A percentile compares a stretch with the other conserved stretches of the same genome.
phyloP scores from a whole-genome alignment of 2,329 filamentous ascomycete species.

The Aspergillus niger region DNA sequence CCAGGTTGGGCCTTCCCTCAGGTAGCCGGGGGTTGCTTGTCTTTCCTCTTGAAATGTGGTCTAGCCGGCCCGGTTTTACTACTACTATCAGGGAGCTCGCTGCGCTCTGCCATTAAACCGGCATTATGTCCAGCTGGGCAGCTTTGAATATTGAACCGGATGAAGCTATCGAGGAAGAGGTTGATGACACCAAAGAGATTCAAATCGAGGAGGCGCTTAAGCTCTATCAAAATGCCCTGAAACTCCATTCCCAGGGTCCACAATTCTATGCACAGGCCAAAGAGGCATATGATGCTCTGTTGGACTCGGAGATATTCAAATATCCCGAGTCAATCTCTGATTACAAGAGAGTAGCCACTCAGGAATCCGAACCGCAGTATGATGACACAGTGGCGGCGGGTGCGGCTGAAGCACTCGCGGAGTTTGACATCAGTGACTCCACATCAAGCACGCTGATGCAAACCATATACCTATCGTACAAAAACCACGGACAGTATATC shows the following conservation, averaged over 20 bases:
- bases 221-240: conserved; percentile 86
- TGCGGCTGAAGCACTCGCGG: conserved; percentile 40
- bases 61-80: conserved; percentile 1
- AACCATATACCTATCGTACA: conserved; percentile 89
- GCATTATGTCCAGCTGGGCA: conserved; percentile 65
- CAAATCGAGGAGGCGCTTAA: conserved; percentile 97
- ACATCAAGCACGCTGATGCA: conserved; percentile 81
- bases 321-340: conserved; percentile 86
- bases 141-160: conserved; percentile 94
- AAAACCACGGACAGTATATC: conserved; percentile 90
- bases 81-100: conserved; percentile 18
- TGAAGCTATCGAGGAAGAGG: conserved; percentile 83
- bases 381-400: conserved; percentile 26
- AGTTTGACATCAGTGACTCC: conserved; percentile 67
- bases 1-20: conserved; percentile 8
- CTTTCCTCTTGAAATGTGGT: conserved; percentile 26
- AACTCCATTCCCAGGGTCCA: conserved; percentile 85
- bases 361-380: conserved; percentile 46
- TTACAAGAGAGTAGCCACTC: conserved; percentile 69
- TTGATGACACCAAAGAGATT: conserved; percentile 93
- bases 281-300: conserved; percentile 79
- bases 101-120: conserved; percentile 16
- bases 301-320: conserved; percentile 90
- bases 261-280: conserved; percentile 73
- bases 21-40: not conserved